Percentiles rank a stretch among this genome's conserved stretches.
phyloP scores from a whole-genome alignment of 1,284 basidiomycete species.

The Papiliotrema terrestris region DNA sequence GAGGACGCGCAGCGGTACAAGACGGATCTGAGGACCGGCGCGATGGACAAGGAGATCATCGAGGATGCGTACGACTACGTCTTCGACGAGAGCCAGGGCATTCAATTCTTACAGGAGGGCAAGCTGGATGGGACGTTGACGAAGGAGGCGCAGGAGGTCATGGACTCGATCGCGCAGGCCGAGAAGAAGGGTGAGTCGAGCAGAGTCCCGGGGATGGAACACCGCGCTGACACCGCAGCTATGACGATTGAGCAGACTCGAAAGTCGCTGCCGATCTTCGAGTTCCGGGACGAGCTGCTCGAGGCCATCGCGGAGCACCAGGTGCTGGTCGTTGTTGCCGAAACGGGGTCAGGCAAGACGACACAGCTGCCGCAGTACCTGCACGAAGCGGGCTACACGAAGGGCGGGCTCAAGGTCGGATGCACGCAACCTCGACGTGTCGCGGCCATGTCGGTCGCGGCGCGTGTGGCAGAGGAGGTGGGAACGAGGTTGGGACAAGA shows the following conservation, averaged over 20 bases:
- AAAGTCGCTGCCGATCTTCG: constrained; percentile 85
- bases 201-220: background rate
- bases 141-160: constrained; percentile 79
- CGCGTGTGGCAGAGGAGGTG: constrained; percentile 98
- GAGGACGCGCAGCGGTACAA: constrained; percentile 87
- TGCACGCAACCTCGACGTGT: constrained; percentile 99
- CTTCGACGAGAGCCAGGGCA: constrained; percentile 95
- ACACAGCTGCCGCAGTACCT: constrained; percentile 98
- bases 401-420: constrained; percentile 82
- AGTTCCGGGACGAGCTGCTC: constrained; percentile 79
- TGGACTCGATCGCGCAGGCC: constrained; percentile 85
- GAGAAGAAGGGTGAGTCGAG: constrained; percentile 72
- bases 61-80: constrained; percentile 91
- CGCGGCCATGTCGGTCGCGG: constrained; percentile 98
- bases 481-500: constrained; percentile 93
- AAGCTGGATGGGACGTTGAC: constrained; percentile 73
- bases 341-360: constrained; percentile 96
- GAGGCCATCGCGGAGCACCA: constrained; percentile 87
- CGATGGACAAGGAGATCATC: constrained; percentile 76
- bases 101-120: constrained; percentile 88
- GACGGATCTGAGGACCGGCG: constrained; percentile 82
- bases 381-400: constrained; percentile 93
- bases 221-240: constrained; percentile 53
- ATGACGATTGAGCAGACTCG: constrained; percentile 84
- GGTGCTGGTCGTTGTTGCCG: constrained; percentile 85